Evolutionary conservation across 192 early-diverging fungal species (phyloP), one percentile per base, ranked within the genome.

Genomic region (Helicostylum pulchrum): DNA sequence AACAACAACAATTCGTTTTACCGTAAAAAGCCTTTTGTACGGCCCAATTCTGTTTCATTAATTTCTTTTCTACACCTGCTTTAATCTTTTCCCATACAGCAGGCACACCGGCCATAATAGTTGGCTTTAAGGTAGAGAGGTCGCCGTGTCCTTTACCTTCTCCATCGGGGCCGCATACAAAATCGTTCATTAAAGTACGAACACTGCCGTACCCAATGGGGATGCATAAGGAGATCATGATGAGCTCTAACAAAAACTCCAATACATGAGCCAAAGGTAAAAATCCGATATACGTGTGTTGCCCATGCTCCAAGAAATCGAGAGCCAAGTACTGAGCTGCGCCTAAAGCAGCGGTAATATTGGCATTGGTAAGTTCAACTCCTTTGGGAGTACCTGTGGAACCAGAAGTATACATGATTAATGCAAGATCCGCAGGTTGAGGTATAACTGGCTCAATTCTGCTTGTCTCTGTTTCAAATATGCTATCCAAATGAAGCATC

Each of bases 41-140:
- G 14, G 63, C 43, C 23, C 77, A 71, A 30, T 66, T 53, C 8
- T 73, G 54, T 20, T 68, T 74, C 12, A 70, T 73, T 30, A 72
- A n/a, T 67, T 91, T 87, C 23, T 77, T 71, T 72, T 86, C 60
- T 8, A 97, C 83, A 45, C 85, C 89, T 63, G 93, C 92, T n/a
- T 92, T 84, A 58, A 98, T 94, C 4, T 83, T 73, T 63, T 92
- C 88, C 91, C 91, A 93, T 19, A 93, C 88, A 50, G 89, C 88
- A 45, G 91, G 91, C n/a, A 93, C 91, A 71, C 91, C 91, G 34
- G 85, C 81, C 86, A 93, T 78, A 45, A 93, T 71, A 1, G 90
- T 87, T 34, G 91, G 91, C 14, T 68, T 77, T 67, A 93, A 75
- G 42, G 76, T 79, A 21, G 80, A 79, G 50, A 93, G 78, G 73